Evolutionary conservation across 2,329 filamentous ascomycete genomes (phyloP).

Genomic region (Alternaria sp.): DNA sequence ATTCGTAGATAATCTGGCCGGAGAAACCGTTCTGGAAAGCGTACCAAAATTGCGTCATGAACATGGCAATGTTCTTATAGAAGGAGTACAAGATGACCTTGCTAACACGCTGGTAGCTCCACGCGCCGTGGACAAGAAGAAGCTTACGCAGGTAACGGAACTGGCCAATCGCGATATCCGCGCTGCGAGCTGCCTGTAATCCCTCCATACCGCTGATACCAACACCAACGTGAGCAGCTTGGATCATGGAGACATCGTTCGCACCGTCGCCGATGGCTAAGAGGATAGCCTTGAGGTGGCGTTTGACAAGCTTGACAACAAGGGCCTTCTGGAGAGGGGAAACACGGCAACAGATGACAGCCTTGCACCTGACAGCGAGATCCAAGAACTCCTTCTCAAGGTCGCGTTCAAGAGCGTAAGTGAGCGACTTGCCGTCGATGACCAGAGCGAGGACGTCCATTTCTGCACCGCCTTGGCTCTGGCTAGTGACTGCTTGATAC

Average conservation of each 20-base stretch:
- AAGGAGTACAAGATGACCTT: conserved; percentile 98
- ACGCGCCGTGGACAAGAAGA: conserved; percentile 91
- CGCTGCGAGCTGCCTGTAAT: conserved; percentile 92
- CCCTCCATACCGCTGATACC: conserved; percentile 97
- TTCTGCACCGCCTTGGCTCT: conserved; percentile 77
- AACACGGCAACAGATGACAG: conserved; percentile 96
- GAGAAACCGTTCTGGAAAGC: conserved; percentile 99
- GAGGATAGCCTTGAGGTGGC: conserved; percentile 87
- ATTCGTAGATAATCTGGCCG: conserved; percentile 97
- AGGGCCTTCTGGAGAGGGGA: conserved; percentile 96
- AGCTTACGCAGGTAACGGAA: conserved; percentile 95
- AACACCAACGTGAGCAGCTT: conserved; percentile 96
- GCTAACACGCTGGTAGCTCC: conserved; percentile 96
- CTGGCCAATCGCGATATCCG: conserved; percentile 93
- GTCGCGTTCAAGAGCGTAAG: conserved; percentile 89
- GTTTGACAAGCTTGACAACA: conserved; percentile 97
- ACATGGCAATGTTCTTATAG: conserved; percentile 98
- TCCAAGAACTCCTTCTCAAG: conserved; percentile 93
- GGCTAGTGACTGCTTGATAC: conserved; percentile 84
- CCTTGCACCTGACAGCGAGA: conserved; percentile 93
- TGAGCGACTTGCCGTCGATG: conserved; percentile 95
- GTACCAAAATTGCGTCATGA: conserved; percentile 99
- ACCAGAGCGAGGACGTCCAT: conserved; percentile 87
- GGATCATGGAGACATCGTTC: conserved; percentile 99
- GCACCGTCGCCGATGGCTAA: conserved; percentile 96